Conservation (phyloP, 345 rosid genomes). For the Punica granatum region DNA sequence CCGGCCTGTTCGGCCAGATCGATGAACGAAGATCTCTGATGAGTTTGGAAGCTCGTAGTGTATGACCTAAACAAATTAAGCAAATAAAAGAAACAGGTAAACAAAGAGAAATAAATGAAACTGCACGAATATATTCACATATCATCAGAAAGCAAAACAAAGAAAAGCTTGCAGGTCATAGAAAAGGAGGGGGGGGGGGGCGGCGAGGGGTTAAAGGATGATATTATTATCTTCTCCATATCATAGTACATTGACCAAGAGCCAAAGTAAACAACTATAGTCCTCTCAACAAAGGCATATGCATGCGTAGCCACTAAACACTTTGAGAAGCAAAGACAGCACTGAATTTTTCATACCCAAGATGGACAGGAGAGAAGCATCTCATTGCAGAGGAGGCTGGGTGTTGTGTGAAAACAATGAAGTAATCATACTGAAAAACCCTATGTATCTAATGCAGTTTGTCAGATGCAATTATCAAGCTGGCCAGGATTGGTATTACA, state of each 20-base stretch:
- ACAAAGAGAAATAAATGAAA: background rate
- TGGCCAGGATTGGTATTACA: background rate
- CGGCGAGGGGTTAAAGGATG: too few relatives aligned
- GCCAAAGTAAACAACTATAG: too few relatives aligned
- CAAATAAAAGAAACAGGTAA: background rate
- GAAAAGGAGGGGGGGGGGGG: too few relatives aligned
- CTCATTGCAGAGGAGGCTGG: background rate
- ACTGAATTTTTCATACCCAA: too few relatives aligned
- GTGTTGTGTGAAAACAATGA: background rate
- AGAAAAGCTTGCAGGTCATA: background rate
- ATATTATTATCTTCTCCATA: too few relatives aligned
- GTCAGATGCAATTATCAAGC: background rate
- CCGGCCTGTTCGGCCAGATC: constrained; percentile 99
- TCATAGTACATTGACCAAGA: too few relatives aligned
- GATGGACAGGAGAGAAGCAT: too few relatives aligned
- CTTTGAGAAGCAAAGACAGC: background rate
- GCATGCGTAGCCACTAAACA: too few relatives aligned
- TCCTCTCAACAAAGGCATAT: too few relatives aligned
- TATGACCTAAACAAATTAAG: constrained; percentile 36
- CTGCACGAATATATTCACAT: background rate
- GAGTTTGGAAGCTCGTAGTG: constrained; percentile 91
- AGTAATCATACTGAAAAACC: background rate
- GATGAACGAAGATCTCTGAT: constrained; percentile 92
- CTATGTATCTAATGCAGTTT: background rate
- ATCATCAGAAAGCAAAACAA: background rate